Evolutionary conservation across 2,329 filamentous ascomycete species (phyloP), one percentile per base, ranked within the genome.

Genomic region (Fonsecaea erecta): DNA sequence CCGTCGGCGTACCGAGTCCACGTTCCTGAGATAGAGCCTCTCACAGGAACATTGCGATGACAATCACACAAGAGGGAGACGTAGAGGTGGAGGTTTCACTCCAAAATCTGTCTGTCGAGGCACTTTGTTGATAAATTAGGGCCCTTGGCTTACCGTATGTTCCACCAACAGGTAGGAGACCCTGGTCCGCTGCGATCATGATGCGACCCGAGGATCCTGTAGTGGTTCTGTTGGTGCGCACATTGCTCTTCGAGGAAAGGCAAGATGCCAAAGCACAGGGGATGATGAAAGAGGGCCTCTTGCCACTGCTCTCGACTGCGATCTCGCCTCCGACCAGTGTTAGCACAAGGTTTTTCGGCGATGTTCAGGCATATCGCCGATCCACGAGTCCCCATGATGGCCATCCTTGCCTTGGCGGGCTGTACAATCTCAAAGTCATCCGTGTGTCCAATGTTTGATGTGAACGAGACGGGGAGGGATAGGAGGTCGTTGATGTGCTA

Each of bases 71-170:
- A 48, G 21, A 24, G 8, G 43, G 18, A 1, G 18, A 6, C 43
- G 21, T 12, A 26, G 2, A 24, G 4, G 21, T 9, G 7, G 21
- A 26, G 43, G 9, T n/a, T 7, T 48, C 21, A 9, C 8, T 12
- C 21, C 7, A 26, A 14, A 26, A 12, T 48, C 9, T 18, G 14
- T 26, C 18, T 21, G 26, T 48, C 21, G 9, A 1, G 5, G 4
- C 43, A 26, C 21, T 11, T 12, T 3, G 4, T 48, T 48, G 21
- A 24, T 12, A 26, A 26, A 24, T 48, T 48, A 24, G 16, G n/a
- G 12, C 16, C 7, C 46, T 60, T 60, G 46, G 46, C 57, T 60
- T 60, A 24, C 57, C 57, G 28, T 11, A 53, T 59, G 18, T 43
- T 43, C 37, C 37, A n/a, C n/a, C n/a, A n/a, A n/a, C 14, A n/a